Base-by-base conservation (phyloP, 805 yeast genomes). In the Candida boidinii region DNA sequence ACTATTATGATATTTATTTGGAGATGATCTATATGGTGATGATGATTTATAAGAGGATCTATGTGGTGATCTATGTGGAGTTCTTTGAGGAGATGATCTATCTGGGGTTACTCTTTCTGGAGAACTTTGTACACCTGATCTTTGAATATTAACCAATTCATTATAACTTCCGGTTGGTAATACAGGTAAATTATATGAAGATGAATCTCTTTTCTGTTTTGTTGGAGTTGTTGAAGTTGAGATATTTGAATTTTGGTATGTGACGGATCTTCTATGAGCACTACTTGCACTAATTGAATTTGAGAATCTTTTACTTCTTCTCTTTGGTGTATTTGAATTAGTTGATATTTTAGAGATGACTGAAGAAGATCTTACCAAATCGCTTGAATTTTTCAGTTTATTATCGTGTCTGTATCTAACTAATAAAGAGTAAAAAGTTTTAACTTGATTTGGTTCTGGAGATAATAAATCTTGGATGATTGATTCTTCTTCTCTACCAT, bases 211-310 rank as follows among this genome's bases (percentile, higher is more conserved):
- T 42, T 40, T 34, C 36, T 48, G 7, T n/a, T n/a, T n/a, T n/a
- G n/a, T 45, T 12, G 54, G 55, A 11, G 53, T 51, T n/a, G 53
- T n/a, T n/a, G n/a, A n/a, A n/a, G n/a, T n/a, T n/a, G n/a, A n/a
- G n/a, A n/a, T n/a, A 29, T 37, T 43, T 12, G 52, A 33, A 39
- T 49, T 58, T 36, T 62, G 65, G 46, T 66, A 68, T 1, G 73
- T 66, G 5, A 66, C 66, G 3, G 73, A 64, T 38, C 67, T 59
- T 45, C 60, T 66, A 39, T 62, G 68, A 20, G 71, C 58, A 17
- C 70, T 66, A 4, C 68, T 52, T 4, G 60, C 74, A 36, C 69
- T 61, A 23, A 67, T 64, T 20, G 48, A 36, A 25, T 42, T 60
- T 34, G 24, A 66, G 3, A 56, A 51, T 47, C 75, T 66, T 38